Evolutionary conservation across 768 basidiomycete species (phyloP), one percentile per base, ranked within the genome.

Genomic region (Termitomyces sp.): DNA sequence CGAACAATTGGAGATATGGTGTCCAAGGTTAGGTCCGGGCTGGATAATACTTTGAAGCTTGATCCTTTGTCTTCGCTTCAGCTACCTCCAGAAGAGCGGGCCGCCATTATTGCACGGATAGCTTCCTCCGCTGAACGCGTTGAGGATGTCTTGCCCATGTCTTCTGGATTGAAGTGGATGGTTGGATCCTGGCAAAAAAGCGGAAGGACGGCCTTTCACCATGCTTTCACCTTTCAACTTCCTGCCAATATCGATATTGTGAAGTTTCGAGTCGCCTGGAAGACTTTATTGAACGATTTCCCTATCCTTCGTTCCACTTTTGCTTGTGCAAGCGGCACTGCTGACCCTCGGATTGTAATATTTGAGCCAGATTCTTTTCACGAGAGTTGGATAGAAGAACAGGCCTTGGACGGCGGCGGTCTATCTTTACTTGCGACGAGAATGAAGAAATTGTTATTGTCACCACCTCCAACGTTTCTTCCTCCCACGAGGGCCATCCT

Each of bases 131-230:
- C 65, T 6, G 44, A 63, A 18, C 16, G 56, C 3, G 60, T 72
- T 33, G 70, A 74, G 50, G 55, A 47, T 12, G 66, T 73, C 33
- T 71, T 58, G 56, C 52, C 60, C 27, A 54, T 60, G 22, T 67
- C 73, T 11, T 62, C 73, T 7, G 73, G 73, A 27, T 72, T 74
- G 68, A 73, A 74, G 57, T 74, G 70, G 71, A 57, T 72, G 4
- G 66, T 79, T 27, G 76, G 75, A 8, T 77, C 75, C 30, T 81
- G 80, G 80, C 73, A 77, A 58, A 66, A 66, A 42, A 79, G 77
- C 54, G 60, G 62, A n/a, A 68, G 72, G 36, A 72, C 73, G 7
- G 72, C 75, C 22, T 80, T 74, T 60, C 78, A 80, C 51, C 74
- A 76, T 60, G 74, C 72, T 37, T 81, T 81, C 54, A 73, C 74